Evolutionary conservation across 768 basidiomycete species (phyloP).

Genomic region (Pisolithus sp.): DNA sequence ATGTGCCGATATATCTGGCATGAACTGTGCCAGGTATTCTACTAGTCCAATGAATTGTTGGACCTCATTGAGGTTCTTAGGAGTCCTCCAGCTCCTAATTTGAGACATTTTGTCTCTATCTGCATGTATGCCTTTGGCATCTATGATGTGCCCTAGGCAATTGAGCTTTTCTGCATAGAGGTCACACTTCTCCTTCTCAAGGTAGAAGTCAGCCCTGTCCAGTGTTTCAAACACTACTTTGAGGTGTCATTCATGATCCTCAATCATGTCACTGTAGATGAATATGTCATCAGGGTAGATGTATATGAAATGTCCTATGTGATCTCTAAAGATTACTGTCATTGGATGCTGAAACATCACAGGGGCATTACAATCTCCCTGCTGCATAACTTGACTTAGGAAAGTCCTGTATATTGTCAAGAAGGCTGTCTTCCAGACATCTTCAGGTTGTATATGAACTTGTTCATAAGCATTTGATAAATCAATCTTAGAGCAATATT

Average conservation of each 20-base stretch:
- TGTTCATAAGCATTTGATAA: conserved; percentile 39
- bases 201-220: conserved; percentile 21
- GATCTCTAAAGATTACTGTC: too few relatives aligned
- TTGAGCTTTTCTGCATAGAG: conserved; percentile 26
- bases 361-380: conserved; percentile 3
- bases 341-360: conserved; percentile 10
- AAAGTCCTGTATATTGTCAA: conserved; percentile 22
- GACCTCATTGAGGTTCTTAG: conserved; percentile 29
- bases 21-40: conserved; percentile 31
- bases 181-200: conserved; percentile 30
- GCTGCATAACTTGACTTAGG: conserved; percentile 37
- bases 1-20: conserved; percentile 31
- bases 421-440: conserved; percentile 25
- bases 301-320: too few relatives aligned
- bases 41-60: conserved; percentile 36
- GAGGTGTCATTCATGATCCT: conserved; percentile 34
- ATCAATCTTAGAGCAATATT: conserved; percentile 35
- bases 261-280: conserved; percentile 10
- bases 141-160: conserved; percentile 36
- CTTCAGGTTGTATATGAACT: conserved; percentile 24
- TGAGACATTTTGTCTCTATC: conserved; percentile 30
- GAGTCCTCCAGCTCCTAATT: conserved; percentile 30
- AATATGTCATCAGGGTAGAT: too few relatives aligned
- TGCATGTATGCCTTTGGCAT: conserved; percentile 31
- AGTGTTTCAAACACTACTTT: conserved; percentile 7